phyloP scores from a whole-genome alignment of 257 asterid genomes.

The Solanum tarijense region DNA sequence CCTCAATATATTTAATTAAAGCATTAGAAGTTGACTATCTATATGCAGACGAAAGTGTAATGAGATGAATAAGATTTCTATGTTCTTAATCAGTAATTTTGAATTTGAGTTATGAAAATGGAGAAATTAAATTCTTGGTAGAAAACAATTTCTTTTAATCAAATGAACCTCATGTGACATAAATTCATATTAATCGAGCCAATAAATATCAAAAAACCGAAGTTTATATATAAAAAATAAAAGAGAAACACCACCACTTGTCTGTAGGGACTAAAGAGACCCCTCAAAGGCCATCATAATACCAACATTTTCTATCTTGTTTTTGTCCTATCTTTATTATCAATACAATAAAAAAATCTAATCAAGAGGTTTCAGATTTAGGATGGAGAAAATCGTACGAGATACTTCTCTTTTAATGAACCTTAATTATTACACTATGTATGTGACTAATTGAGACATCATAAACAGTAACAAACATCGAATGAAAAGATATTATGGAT shows the following conservation, averaged over 20 bases:
- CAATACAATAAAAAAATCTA: not conserved
- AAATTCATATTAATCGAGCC: not conserved
- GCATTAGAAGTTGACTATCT: not conserved
- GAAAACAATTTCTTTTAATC: not conserved
- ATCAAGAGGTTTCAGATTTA: not conserved
- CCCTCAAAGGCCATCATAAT: not conserved
- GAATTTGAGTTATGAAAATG: not conserved
- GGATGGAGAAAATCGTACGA: fast-evolving
- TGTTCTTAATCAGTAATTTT: not conserved
- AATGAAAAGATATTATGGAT: not conserved
- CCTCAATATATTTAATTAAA: not conserved
- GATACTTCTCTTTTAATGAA: not conserved
- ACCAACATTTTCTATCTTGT: not conserved
- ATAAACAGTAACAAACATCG: not conserved
- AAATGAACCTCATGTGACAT: not conserved
- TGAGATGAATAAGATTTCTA: not conserved
- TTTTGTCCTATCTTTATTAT: not conserved
- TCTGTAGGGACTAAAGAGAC: not conserved
- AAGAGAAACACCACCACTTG: not conserved
- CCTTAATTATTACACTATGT: not conserved
- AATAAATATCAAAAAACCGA: not conserved
- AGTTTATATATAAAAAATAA: not conserved
- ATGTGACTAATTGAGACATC: not conserved
- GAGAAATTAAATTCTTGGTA: not conserved
- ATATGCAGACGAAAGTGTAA: not conserved